Evolutionary conservation across 352 stramenopile species (phyloP), one percentile per base, ranked within the genome.

Genomic region (Pythium insidiosum): DNA sequence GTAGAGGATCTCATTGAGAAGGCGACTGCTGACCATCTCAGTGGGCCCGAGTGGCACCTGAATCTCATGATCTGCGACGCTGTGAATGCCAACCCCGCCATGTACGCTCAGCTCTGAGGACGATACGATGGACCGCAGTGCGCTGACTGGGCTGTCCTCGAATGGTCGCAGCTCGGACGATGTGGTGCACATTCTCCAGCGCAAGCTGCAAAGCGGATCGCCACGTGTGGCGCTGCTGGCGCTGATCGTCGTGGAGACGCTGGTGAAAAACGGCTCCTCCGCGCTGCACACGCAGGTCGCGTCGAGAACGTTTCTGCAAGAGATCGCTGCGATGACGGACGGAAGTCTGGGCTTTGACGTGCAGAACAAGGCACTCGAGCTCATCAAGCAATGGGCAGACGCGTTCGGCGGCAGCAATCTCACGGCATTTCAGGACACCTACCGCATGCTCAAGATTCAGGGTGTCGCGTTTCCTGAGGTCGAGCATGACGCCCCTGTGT

Each of bases 351-450:
- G 74, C 34, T 70, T 80, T 44, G 77, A 89, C 43, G 81, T 88
- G 36, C 78, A 88, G 58, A 73, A 81, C 43, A 73, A 86, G 47
- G 63, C 81, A 29, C 51, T 88, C 25, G 47, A 79, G 43, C 50
- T 93, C 48, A 88, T 93, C 56, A 79, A 80, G 47, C 78, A 93
- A 37, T 93, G 81, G 81, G 75, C 76, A 0, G 75, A 81, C 26
- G 75, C 74, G 11, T 93, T 88, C 46, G 39, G 66, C 4, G 57
- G 58, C 19, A 66, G 62, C 42, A 50, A 58, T 18, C 48, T 84
- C 11, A 59, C 65, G 13, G 58, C 68, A 2, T 90, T 93, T 43
- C 73, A 88, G 31, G 75, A 93, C 51, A 69, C 73, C 16, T 89
- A 89, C 46, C 57, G 63, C 18, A 76, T 88, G 57, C 66, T 93